Conservation (phyloP, 2,329 filamentous ascomycete species). For the Beauveria scarabaeidicola region DNA sequence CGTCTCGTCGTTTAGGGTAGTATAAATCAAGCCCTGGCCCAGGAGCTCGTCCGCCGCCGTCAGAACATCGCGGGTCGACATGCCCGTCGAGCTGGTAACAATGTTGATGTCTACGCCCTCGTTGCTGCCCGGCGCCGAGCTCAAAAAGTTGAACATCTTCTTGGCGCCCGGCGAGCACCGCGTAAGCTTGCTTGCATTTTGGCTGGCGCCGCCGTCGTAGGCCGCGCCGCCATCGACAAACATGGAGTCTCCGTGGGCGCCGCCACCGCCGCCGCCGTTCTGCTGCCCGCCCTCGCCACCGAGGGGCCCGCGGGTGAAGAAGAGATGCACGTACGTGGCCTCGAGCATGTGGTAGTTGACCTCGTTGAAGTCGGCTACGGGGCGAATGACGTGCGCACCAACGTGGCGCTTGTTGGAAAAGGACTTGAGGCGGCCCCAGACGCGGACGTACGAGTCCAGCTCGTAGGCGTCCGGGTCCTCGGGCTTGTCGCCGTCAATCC, state of each 20-base stretch:
- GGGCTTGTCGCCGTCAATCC: conserved; percentile 59
- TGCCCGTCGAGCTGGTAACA: conserved; percentile 56
- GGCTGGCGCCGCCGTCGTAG: conserved; percentile 25
- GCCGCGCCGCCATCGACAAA: conserved; percentile 29
- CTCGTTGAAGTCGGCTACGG: conserved; percentile 81
- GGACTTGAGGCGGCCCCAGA: conserved; percentile 74
- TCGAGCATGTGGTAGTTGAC: conserved; percentile 88
- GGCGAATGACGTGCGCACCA: conserved; percentile 70
- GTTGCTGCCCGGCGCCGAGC: conserved; percentile 58
- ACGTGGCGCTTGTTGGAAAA: conserved; percentile 81
- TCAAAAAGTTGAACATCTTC: conserved; percentile 64
- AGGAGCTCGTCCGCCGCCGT: conserved; percentile 76
- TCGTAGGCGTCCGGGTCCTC: conserved; percentile 47
- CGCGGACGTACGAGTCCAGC: conserved; percentile 72
- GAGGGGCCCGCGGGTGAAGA: conserved; percentile 63
- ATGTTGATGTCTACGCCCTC: conserved; percentile 78
- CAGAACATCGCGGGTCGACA: conserved; percentile 63
- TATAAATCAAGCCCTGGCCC: conserved; percentile 67
- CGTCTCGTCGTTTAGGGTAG: conserved; percentile 86
- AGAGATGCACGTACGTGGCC: conserved; percentile 78
- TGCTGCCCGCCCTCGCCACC: conserved; percentile 29
- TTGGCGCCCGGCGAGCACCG: conserved; percentile 49
- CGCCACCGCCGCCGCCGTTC: not conserved
- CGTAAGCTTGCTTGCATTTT: conserved; percentile 27
- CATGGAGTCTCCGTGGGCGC: conserved; percentile 28